Conservation (phyloP, 805 yeast species). For the Schizosaccharomyces osmophilus region DNA sequence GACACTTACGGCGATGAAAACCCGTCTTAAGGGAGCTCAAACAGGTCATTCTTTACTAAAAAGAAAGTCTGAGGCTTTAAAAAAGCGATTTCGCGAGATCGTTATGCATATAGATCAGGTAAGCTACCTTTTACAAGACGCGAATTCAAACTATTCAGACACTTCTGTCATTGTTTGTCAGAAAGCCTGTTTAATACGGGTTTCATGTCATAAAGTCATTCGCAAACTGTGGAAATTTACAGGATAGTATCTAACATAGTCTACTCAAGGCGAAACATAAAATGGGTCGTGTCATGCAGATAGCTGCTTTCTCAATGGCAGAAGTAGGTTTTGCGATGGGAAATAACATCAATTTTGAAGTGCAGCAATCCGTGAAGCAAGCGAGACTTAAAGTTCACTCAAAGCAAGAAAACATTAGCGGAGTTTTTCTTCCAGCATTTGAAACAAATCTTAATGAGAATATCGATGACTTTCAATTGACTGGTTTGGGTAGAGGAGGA, state of each 20-base stretch:
- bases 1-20: slow-evolving; percentile 81
- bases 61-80: slow-evolving; percentile 89
- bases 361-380: slow-evolving; percentile 67
- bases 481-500: slow-evolving; percentile 96
- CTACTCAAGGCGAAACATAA: slow-evolving; percentile 44
- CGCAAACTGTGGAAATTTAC: too few relatives aligned
- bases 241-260: neutral
- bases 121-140: slow-evolving; percentile 3
- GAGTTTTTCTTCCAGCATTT: slow-evolving; percentile 82
- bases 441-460: slow-evolving; percentile 64
- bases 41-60: slow-evolving; percentile 84
- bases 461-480: slow-evolving; percentile 70
- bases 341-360: slow-evolving; percentile 83
- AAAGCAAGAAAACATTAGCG: slow-evolving; percentile 85
- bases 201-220: neutral
- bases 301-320: slow-evolving; percentile 90
- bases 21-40: slow-evolving; percentile 87
- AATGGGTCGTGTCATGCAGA: slow-evolving; percentile 96
- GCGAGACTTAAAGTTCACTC: slow-evolving; percentile 83
- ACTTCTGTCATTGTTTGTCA: slow-evolving; percentile 4
- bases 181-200: neutral
- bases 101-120: slow-evolving; percentile 69
- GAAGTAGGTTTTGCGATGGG: slow-evolving; percentile 96
- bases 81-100: slow-evolving; percentile 87
- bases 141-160: neutral